Percentiles rank a stretch among this genome's conserved stretches.
Conservation (phyloP, 768 basidiomycete species). For the Leucocoprinus leucothites region DNA sequence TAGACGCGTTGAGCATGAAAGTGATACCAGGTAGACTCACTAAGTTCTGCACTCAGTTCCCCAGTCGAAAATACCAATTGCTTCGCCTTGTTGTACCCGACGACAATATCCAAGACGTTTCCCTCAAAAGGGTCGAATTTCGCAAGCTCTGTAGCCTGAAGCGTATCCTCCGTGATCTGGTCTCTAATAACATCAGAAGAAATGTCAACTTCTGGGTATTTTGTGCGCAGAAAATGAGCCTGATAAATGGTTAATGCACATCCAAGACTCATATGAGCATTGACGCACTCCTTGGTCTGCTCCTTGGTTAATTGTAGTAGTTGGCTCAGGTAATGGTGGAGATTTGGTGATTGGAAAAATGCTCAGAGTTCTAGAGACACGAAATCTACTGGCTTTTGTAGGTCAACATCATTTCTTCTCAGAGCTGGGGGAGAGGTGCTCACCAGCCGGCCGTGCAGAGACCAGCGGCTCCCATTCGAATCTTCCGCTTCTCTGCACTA, state of each 20-base stretch:
- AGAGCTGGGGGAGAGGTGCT: not conserved
- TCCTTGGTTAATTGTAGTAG: conserved; percentile 39
- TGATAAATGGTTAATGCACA: conserved; percentile 24
- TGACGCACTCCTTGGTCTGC: conserved; percentile 64
- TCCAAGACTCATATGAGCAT: not conserved
- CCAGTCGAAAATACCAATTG: conserved; percentile 62
- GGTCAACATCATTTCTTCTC: not conserved
- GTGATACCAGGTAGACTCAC: conserved; percentile 36
- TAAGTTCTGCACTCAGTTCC: conserved; percentile 53
- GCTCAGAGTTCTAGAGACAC: conserved; percentile 22
- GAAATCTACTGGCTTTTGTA: conserved; percentile 1
- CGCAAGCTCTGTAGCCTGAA: conserved; percentile 27
- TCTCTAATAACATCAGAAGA: conserved; percentile 62
- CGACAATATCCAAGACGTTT: conserved; percentile 45
- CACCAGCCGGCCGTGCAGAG: conserved; percentile 13
- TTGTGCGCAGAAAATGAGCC: conserved; percentile 71
- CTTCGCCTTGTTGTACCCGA: conserved; percentile 19
- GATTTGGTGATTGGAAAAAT: conserved; percentile 61
- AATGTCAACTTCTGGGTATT: conserved; percentile 74
- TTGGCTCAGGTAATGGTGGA: conserved; percentile 25
- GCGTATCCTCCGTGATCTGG: conserved; percentile 47
- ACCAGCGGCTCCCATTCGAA: conserved; percentile 53
- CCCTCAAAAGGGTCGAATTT: conserved; percentile 58
- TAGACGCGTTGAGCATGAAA: conserved; percentile 6
- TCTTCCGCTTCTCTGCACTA: conserved; percentile 39